Conservation (phyloP, 305 asterid species). For the Euphrasia arctica region DNA sequence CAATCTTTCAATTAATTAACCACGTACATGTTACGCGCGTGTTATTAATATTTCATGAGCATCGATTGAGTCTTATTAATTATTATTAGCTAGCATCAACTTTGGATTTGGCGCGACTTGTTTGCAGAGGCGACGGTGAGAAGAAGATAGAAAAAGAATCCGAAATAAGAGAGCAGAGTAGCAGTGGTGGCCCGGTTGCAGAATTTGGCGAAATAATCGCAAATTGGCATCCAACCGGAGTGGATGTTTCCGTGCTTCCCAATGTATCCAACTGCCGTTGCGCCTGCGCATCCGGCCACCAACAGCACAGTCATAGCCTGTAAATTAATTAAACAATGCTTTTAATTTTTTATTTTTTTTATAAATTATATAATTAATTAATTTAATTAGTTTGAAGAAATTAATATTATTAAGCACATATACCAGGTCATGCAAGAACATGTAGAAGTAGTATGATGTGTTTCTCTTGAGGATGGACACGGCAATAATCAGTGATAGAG, state of each 20-base stretch:
- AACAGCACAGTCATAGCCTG: slow-evolving; percentile 40
- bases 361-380: too few species aligned
- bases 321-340: too few species aligned
- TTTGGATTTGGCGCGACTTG: slow-evolving; percentile 32
- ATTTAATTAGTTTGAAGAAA: too few species aligned
- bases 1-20: too few species aligned
- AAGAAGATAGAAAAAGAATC: slow-evolving; percentile 33
- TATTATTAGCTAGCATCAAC: neutral
- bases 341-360: too few species aligned
- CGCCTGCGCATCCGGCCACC: slow-evolving; percentile 57
- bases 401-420: too few species aligned
- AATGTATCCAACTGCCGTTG: slow-evolving; percentile 48
- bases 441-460: slow-evolving; percentile 34
- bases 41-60: too few species aligned
- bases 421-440: slow-evolving; percentile 60
- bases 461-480: slow-evolving; percentile 26
- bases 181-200: slow-evolving; percentile 38
- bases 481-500: slow-evolving; percentile 32
- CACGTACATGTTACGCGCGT: too few species aligned
- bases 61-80: too few species aligned
- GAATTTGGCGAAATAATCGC: slow-evolving; percentile 45
- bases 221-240: slow-evolving; percentile 55
- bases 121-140: slow-evolving; percentile 41
- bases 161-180: slow-evolving; percentile 24
- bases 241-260: slow-evolving; percentile 59